A percentile compares a stretch with the other conserved stretches of the same genome.
phyloP scores from a whole-genome alignment of 2,329 filamentous ascomycete species.

The Ceratocystis eucalypticola region DNA sequence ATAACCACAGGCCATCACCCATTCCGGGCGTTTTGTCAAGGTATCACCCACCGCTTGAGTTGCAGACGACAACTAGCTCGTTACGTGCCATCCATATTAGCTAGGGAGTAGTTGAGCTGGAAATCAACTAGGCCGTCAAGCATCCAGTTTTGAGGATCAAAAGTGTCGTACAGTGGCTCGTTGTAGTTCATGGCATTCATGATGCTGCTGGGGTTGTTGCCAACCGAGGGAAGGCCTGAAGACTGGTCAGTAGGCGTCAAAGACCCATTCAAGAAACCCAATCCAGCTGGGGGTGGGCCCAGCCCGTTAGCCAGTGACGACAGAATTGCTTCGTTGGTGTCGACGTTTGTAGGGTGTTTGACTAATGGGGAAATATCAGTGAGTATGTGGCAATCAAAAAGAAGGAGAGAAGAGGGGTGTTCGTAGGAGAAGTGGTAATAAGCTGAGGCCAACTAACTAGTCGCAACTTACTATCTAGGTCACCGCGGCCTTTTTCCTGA shows the following conservation, averaged over 20 bases:
- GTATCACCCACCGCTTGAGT: not conserved
- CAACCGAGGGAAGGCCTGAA: slow-evolving; percentile 23
- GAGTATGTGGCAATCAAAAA: not conserved
- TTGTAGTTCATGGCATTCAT: slow-evolving; percentile 42
- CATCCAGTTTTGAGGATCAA: slow-evolving; percentile 89
- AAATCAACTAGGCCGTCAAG: slow-evolving; percentile 74
- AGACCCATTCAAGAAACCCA: slow-evolving; percentile 38
- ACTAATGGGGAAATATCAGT: slow-evolving; percentile 25
- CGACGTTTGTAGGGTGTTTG: slow-evolving; percentile 75
- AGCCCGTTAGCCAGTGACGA: slow-evolving; percentile 45
- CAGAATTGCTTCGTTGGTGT: slow-evolving; percentile 60
- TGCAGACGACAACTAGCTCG: not conserved
- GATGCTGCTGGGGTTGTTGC: slow-evolving; percentile 32
- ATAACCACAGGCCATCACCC: not conserved
- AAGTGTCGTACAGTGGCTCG: slow-evolving; percentile 68
- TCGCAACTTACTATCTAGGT: slow-evolving; percentile 50
- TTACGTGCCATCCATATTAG: slow-evolving; percentile 24
- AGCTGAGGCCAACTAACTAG: not conserved
- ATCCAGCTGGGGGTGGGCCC: slow-evolving; percentile 34
- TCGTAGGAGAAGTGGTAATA: not conserved
- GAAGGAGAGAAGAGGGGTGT: not conserved
- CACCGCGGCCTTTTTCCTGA: slow-evolving; percentile 55
- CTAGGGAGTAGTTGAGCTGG: slow-evolving; percentile 48
- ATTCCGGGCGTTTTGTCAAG: not conserved
- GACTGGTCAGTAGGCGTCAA: slow-evolving; percentile 39